Evolutionary conservation across 1,139 yeast genomes (phyloP).

Genomic region (Protomyces pachydermus): DNA sequence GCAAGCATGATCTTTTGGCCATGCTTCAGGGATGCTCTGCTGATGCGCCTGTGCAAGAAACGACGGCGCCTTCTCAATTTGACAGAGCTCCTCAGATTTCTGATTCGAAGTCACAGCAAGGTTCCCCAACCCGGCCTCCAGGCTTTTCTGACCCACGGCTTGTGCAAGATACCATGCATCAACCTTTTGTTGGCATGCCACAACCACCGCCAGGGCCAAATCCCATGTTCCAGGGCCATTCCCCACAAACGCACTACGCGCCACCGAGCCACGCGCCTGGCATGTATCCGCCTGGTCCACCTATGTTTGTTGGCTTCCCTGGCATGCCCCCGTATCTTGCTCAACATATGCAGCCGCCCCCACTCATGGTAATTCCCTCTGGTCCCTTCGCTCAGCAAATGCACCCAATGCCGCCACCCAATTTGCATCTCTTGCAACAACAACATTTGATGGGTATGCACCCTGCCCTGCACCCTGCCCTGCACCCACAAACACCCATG

Average conservation of each 20-base stretch:
- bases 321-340: not conserved
- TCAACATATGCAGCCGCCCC: not conserved
- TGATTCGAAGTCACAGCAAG: not conserved
- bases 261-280: not conserved
- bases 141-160: not conserved
- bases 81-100: not conserved
- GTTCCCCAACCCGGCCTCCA: not conserved
- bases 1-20: not conserved
- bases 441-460: not conserved
- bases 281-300: not conserved
- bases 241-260: not conserved
- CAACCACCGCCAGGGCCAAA: not conserved
- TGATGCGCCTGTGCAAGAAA: not conserved
- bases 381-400: not conserved
- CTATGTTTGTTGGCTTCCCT: not conserved
- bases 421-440: not conserved
- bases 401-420: constrained; percentile 6
- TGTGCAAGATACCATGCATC: not conserved
- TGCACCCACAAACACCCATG: not conserved
- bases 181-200: not conserved
- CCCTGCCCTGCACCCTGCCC: not conserved
- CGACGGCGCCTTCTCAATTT: not conserved
- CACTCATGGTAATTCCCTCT: not conserved
- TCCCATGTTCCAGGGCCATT: not conserved
- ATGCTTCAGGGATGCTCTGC: not conserved